Conservation (phyloP, 169 alveolate species). For the Miamiensis avidus region DNA sequence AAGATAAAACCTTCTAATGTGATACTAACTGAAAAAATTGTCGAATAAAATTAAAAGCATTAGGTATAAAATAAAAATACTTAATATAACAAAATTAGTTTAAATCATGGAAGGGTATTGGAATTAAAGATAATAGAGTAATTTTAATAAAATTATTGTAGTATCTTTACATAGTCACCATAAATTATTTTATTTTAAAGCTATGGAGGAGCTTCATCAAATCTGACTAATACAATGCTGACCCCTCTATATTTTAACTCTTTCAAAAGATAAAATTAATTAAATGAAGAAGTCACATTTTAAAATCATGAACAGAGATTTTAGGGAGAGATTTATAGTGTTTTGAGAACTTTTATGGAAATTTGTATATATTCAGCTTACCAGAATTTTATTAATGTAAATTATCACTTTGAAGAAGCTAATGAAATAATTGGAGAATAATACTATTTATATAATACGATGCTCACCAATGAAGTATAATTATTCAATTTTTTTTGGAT, state of each 20-base stretch:
- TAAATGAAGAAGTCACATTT: background rate
- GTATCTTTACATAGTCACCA: background rate
- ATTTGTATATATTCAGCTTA: background rate
- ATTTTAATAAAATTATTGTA: background rate
- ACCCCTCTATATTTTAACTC: background rate
- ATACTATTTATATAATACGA: background rate
- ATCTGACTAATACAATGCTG: background rate
- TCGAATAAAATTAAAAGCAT: background rate
- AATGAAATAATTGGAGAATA: background rate
- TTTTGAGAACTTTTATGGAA: background rate
- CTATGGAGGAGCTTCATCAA: background rate
- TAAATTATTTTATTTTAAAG: background rate
- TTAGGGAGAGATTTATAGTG: background rate
- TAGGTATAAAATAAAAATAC: background rate
- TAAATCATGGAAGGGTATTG: background rate
- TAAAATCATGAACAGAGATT: background rate
- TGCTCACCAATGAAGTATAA: background rate
- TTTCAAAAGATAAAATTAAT: background rate
- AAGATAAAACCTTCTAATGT: background rate
- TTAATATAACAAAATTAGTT: too few species aligned
- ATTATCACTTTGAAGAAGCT: background rate
- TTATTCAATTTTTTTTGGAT: too few species aligned
- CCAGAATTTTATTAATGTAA: background rate
- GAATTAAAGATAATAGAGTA: background rate
- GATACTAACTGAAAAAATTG: background rate